These are phyloP conservation scores for Hymenoscyphus repandus DNA, from an alignment of 2,329 filamentous ascomycete genomes.

Conservation along the genomic window DNA sequence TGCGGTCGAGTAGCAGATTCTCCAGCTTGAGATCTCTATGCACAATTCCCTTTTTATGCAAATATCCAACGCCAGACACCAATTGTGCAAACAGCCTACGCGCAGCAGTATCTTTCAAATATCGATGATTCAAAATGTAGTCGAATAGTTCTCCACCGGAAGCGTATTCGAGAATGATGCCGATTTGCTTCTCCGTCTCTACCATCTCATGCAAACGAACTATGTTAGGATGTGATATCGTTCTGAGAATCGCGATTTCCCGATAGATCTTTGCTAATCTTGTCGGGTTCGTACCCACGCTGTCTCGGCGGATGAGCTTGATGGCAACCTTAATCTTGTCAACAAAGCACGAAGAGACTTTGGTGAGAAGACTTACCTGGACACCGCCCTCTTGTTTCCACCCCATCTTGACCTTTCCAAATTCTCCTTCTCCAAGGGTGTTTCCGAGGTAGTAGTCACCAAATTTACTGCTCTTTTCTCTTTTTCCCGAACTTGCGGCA, in stretches of 20 bases:
- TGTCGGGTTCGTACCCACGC: slow-evolving; percentile 79
- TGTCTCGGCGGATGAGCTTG: slow-evolving; percentile 93
- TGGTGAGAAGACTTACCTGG: slow-evolving; percentile 46
- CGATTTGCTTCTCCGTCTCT: slow-evolving; percentile 93
- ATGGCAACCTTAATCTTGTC: slow-evolving; percentile 72
- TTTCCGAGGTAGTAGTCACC: slow-evolving; percentile 94
- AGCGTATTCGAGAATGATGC: slow-evolving; percentile 96
- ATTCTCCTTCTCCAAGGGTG: slow-evolving; percentile 95
- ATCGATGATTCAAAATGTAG: slow-evolving; percentile 94
- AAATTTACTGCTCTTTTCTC: slow-evolving; percentile 78
- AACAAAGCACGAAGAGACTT: neutral
- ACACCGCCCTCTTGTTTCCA: slow-evolving; percentile 96
- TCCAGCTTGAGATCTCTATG: slow-evolving; percentile 96
- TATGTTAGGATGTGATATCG: slow-evolving; percentile 91
- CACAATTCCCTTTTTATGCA: slow-evolving; percentile 98
- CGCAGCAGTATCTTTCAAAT: slow-evolving; percentile 89
- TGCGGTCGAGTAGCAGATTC: slow-evolving; percentile 89
- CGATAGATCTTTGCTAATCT: slow-evolving; percentile 95
- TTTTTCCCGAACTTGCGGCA: slow-evolving; percentile 34
- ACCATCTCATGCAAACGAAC: slow-evolving; percentile 97
- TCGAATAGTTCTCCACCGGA: slow-evolving; percentile 97
- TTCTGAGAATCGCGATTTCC: slow-evolving; percentile 85
- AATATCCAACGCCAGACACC: slow-evolving; percentile 91
- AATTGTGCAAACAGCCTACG: slow-evolving; percentile 91
- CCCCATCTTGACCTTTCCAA: slow-evolving; percentile 96